Evolutionary conservation across 805 yeast species (phyloP).

Genomic region (Candida ortonii): DNA sequence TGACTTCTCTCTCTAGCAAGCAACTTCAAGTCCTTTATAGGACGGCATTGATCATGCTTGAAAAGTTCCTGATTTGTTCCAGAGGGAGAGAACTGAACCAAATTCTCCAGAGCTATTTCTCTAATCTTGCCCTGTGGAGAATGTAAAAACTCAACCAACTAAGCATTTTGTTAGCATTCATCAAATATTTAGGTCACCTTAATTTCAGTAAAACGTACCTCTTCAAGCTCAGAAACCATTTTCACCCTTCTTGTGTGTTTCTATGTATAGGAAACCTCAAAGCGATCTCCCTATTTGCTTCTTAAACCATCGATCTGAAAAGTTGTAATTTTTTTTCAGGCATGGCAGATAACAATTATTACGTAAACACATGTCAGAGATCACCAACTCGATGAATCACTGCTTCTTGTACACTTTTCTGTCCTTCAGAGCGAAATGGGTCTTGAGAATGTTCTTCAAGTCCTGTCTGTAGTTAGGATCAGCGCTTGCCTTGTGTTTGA

Average conservation of each 20-base stretch:
- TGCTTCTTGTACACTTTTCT: slow-evolving; percentile 29
- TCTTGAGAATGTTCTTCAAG: slow-evolving; percentile 41
- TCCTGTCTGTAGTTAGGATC: slow-evolving; percentile 63
- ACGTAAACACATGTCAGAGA: no score
- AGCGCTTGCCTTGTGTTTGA: slow-evolving; percentile 59
- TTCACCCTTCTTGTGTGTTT: no score
- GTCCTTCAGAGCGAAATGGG: slow-evolving; percentile 31
- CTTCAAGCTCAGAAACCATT: slow-evolving; percentile 54
- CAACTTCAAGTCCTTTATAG: slow-evolving; percentile 68
- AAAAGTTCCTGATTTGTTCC: slow-evolving; percentile 60
- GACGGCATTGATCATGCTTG: slow-evolving; percentile 62
- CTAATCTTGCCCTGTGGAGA: slow-evolving; percentile 76
- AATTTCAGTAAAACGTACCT: slow-evolving; percentile 30
- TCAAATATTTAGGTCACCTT: background rate
- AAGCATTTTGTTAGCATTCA: slow-evolving; percentile 8
- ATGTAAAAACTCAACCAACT: slow-evolving; percentile 76
- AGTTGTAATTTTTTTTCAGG: no score
- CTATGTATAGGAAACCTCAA: no score
- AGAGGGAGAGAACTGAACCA: slow-evolving; percentile 75
- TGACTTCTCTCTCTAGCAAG: slow-evolving; percentile 53
- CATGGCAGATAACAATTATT: no score
- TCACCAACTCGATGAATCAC: slow-evolving; percentile 2
- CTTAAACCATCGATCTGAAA: no score
- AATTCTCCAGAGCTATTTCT: slow-evolving; percentile 79
- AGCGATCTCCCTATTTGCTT: no score